Conservation (phyloP, 371 early-diverging fungal species). For the Mucor velutinosus region DNA sequence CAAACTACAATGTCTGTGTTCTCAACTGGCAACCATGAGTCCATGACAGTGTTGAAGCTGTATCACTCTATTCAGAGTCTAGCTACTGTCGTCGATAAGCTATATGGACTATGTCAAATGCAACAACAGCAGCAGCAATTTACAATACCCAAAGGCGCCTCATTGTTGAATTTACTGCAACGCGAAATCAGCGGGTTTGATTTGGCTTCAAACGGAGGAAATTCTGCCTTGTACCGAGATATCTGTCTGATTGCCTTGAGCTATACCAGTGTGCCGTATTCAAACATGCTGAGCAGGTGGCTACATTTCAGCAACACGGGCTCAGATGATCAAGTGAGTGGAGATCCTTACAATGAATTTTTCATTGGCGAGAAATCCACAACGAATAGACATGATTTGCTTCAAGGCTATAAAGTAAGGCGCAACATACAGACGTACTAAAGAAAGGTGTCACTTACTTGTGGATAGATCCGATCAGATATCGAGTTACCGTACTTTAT, state of each 20-base stretch:
- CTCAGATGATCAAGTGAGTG: constrained; percentile 4
- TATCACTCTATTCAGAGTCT: constrained; percentile 33
- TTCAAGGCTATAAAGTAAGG: background rate
- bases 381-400: constrained; percentile 3
- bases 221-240: constrained; percentile 38
- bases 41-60: constrained; percentile 32
- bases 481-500: constrained; percentile 32
- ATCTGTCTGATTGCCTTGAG: constrained; percentile 39
- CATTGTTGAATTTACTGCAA: constrained; percentile 41
- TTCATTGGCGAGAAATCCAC: constrained; percentile 34
- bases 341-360: constrained; percentile 52
- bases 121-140: background rate
- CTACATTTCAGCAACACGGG: constrained; percentile 26
- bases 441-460: background rate
- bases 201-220: constrained; percentile 24
- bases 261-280: constrained; percentile 52
- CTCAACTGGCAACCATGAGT: background rate
- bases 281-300: constrained; percentile 54
- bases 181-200: constrained; percentile 33
- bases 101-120: constrained; percentile 5
- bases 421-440: too few relatives aligned
- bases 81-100: constrained; percentile 10
- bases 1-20: constrained; percentile 27
- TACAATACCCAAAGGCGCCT: constrained; percentile 44
- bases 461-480: constrained; percentile 18